Percentiles rank a stretch among this genome's conserved stretches.
Conservation (phyloP, 116 monocot genomes). For the Trichopus zeylanicus region DNA sequence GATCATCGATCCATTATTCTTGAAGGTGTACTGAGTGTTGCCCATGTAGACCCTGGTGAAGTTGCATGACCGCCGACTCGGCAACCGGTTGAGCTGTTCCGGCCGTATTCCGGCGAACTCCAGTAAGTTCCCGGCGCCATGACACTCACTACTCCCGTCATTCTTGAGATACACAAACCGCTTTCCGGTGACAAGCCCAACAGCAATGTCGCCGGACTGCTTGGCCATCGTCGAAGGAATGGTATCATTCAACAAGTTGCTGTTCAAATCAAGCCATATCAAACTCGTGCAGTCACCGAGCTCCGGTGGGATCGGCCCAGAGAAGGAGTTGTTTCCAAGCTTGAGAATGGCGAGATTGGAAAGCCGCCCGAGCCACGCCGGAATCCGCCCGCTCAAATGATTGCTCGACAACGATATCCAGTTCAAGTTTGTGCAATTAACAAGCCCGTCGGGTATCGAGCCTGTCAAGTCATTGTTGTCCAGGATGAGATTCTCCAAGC, state of each 20-base stretch:
- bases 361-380: slow-evolving; percentile 33
- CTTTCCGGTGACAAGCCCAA: slow-evolving; percentile 61
- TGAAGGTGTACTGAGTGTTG: slow-evolving; percentile 64
- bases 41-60: slow-evolving; percentile 75
- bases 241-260: slow-evolving; percentile 51
- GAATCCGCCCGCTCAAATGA: slow-evolving; percentile 41
- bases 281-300: slow-evolving; percentile 57
- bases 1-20: slow-evolving; percentile 76
- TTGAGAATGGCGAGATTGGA: slow-evolving; percentile 44
- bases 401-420: slow-evolving; percentile 48
- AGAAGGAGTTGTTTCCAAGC: slow-evolving; percentile 54
- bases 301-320: slow-evolving; percentile 42
- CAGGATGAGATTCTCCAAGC: slow-evolving; percentile 40
- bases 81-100: slow-evolving; percentile 52
- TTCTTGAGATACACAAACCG: slow-evolving; percentile 58
- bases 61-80: slow-evolving; percentile 48
- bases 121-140: slow-evolving; percentile 63
- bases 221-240: slow-evolving; percentile 45
- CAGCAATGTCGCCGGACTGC: slow-evolving; percentile 70
- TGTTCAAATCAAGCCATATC: slow-evolving; percentile 81
- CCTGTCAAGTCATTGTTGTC: slow-evolving; percentile 46
- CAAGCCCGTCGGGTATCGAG: slow-evolving; percentile 19
- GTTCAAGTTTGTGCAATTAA: slow-evolving; percentile 36
- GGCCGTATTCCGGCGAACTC: slow-evolving; percentile 81
- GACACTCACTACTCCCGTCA: slow-evolving; percentile 59